A percentile compares a stretch with the other conserved stretches of the same genome.
Evolutionary conservation across 2,329 filamentous ascomycete species (phyloP).

Genomic region (Stagonosporopsis tanaceti): DNA sequence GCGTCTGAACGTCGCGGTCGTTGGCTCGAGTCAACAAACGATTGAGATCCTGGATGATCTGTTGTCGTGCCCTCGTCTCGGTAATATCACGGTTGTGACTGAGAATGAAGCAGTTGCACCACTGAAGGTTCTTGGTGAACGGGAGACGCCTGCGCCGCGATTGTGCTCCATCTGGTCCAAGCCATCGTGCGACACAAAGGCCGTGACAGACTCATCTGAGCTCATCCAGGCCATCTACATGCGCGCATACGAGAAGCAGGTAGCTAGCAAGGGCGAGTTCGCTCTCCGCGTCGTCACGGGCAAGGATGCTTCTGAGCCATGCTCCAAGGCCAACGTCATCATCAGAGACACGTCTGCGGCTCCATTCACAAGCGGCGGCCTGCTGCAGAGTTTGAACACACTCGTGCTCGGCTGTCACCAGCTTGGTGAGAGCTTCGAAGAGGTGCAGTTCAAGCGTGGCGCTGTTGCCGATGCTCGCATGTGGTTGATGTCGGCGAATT

Average conservation of each 20-base stretch:
- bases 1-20: constrained; percentile 40
- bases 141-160: constrained; percentile 37
- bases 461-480: constrained; percentile 38
- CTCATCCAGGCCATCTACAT: constrained; percentile 45
- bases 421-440: constrained; percentile 47
- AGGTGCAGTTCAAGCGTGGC: constrained; percentile 49
- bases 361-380: constrained; percentile 26
- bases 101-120: constrained; percentile 44
- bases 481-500: constrained; percentile 45
- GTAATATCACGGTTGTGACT: constrained; percentile 47
- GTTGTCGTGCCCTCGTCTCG: constrained; percentile 42
- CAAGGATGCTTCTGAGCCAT: constrained; percentile 35
- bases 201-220: constrained; percentile 37
- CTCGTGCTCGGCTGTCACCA: constrained; percentile 47
- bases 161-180: constrained; percentile 49
- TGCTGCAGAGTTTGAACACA: constrained; percentile 42
- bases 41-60: constrained; percentile 46
- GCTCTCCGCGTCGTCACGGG: constrained; percentile 39
- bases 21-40: constrained; percentile 40
- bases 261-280: constrained; percentile 44
- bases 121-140: constrained; percentile 36
- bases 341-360: constrained; percentile 37
- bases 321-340: constrained; percentile 39
- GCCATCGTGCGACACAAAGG: constrained; percentile 31
- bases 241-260: constrained; percentile 48